Conservation (phyloP, 192 early-diverging fungal genomes). For the Backusella circina region DNA sequence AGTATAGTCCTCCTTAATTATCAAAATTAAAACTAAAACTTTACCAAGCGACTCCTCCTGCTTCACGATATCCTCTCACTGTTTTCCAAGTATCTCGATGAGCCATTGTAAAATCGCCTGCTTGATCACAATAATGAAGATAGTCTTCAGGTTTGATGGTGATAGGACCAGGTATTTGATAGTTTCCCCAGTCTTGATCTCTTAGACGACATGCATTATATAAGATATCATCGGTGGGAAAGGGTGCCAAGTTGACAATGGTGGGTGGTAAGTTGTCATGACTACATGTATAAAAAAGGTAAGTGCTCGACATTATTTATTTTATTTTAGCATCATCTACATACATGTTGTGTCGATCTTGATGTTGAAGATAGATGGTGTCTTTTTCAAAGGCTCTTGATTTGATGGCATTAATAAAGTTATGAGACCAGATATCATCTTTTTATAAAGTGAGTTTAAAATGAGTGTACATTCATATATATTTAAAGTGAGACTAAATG, state of each 20-base stretch:
- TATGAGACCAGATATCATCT: slow-evolving; percentile 34
- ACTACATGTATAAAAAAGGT: neutral
- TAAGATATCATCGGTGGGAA: slow-evolving; percentile 20
- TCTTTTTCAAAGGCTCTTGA: slow-evolving; percentile 14
- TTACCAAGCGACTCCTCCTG: slow-evolving; percentile 25
- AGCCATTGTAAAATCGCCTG: slow-evolving; percentile 29
- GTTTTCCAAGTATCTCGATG: slow-evolving; percentile 24
- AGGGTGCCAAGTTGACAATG: slow-evolving; percentile 11
- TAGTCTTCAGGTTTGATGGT: slow-evolving; percentile 3
- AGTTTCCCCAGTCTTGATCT: slow-evolving; percentile 20
- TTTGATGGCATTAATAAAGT: slow-evolving; percentile 25
- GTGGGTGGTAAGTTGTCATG: slow-evolving; percentile 17
- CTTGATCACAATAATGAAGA: slow-evolving; percentile 18
- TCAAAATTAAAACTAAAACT: neutral
- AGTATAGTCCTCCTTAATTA: neutral
- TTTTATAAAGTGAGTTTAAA: neutral
- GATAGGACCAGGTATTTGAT: neutral
- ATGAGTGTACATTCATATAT: neutral
- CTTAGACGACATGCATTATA: slow-evolving; percentile 20
- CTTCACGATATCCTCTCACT: slow-evolving; percentile 17
- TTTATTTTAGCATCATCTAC: neutral
- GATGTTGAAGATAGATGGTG: slow-evolving; percentile 23
- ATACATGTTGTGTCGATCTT: slow-evolving; percentile 30
- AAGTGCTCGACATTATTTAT: neutral
- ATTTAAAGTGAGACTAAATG: neutral